phyloP scores from a whole-genome alignment of 73 alveolate species.

The Paramecium sexaurelia region DNA sequence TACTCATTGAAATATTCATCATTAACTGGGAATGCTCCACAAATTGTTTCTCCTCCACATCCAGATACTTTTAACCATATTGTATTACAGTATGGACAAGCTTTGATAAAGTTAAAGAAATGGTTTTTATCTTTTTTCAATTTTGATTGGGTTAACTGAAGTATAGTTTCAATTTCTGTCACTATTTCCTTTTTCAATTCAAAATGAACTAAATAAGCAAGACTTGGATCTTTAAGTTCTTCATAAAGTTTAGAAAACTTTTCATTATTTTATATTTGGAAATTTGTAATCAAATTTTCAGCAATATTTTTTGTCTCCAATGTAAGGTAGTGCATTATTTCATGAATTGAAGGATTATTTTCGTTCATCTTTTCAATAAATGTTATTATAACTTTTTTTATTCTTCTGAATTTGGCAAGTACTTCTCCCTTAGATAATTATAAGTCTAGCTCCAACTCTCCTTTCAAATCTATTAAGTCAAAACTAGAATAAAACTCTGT shows the following conservation, averaged over 20 bases:
- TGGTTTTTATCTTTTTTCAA: neutral
- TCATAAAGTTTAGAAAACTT: neutral
- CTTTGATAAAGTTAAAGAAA: neutral
- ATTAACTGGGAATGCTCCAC: neutral
- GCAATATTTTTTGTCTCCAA: neutral
- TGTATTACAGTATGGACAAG: neutral
- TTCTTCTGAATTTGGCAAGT: neutral
- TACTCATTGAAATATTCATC: neutral
- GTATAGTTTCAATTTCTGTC: neutral
- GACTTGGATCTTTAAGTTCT: neutral
- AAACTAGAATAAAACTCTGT: neutral
- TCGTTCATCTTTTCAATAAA: neutral
- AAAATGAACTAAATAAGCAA: neutral
- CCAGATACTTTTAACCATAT: slow-evolving; percentile 59
- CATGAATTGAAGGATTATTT: neutral
- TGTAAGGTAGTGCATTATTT: slow-evolving; percentile 14
- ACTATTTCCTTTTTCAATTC: neutral
- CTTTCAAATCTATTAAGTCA: neutral
- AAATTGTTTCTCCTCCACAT: neutral
- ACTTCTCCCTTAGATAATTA: neutral
- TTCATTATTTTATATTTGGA: neutral
- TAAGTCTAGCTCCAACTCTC: neutral
- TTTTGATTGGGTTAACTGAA: neutral
- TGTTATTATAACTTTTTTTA: neutral
- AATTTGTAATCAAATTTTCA: neutral